A percentile compares a stretch with the other conserved stretches of the same genome.
These are phyloP conservation scores for maize (Zea mays) DNA, from an alignment of 176 grass and related monocot species.

Conservation along the genomic window DNA sequence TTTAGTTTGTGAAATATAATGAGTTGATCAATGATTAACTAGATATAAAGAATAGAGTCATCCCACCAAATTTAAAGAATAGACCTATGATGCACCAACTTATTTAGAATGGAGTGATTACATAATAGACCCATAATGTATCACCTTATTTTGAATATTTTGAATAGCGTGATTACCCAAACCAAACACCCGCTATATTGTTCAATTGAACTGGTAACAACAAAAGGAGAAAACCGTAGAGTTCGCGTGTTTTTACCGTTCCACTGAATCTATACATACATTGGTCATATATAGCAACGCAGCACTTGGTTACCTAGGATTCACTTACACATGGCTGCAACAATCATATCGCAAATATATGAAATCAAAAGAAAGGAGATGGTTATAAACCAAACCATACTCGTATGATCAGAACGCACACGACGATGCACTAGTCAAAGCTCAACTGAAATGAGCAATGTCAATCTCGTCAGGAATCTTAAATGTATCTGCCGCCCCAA, in stretches of 20 bases:
- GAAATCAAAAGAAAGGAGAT: not conserved
- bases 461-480: constrained; percentile 69
- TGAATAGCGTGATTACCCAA: no score
- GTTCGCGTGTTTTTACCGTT: not conserved
- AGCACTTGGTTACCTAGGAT: not conserved
- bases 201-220: not conserved
- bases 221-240: not conserved
- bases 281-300: not conserved
- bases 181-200: not conserved
- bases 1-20: no score
- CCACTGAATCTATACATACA: constrained; percentile 4
- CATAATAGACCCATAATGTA: no score
- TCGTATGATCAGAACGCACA: not conserved
- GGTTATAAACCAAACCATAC: constrained; percentile 16
- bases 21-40: no score
- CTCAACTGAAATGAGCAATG: constrained; percentile 66
- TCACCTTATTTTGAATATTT: no score
- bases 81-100: no score
- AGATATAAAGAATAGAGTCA: no score
- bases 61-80: no score
- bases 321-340: not conserved
- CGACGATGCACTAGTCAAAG: not conserved
- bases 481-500: constrained; percentile 69
- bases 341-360: not conserved
- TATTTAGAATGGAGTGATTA: no score